Evolutionary conservation across 2,329 filamentous ascomycete species (phyloP).

Genomic region (Niveomyces coronatus): DNA sequence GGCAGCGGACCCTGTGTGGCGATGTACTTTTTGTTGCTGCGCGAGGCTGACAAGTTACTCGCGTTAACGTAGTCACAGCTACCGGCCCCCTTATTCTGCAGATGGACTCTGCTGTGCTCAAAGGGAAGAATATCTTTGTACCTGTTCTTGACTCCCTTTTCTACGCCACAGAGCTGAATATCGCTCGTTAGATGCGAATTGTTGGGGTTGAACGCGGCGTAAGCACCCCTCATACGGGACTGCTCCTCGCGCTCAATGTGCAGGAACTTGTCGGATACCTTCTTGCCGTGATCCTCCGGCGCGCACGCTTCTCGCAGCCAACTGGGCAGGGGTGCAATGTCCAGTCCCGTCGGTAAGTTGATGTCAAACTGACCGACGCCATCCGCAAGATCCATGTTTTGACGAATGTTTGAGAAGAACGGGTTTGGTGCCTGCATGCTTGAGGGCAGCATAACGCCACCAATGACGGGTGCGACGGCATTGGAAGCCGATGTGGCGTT

Average conservation of each 20-base stretch:
- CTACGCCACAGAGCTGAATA: slow-evolving; percentile 79
- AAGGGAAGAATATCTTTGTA: slow-evolving; percentile 98
- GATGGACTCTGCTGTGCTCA: slow-evolving; percentile 79
- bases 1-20: slow-evolving; percentile 90
- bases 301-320: slow-evolving; percentile 69
- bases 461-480: slow-evolving; percentile 61
- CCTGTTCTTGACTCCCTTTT: slow-evolving; percentile 89
- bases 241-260: slow-evolving; percentile 78
- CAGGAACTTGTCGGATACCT: slow-evolving; percentile 74
- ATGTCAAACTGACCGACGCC: slow-evolving; percentile 78
- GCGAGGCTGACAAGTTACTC: slow-evolving; percentile 68
- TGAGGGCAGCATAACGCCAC: slow-evolving; percentile 73
- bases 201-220: slow-evolving; percentile 37
- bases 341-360: slow-evolving; percentile 33
- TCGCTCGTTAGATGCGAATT: slow-evolving; percentile 18
- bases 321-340: slow-evolving; percentile 48
- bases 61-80: slow-evolving; percentile 94
- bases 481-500: slow-evolving; percentile 26
- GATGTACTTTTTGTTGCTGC: slow-evolving; percentile 88
- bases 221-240: slow-evolving; percentile 79
- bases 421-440: slow-evolving; percentile 64
- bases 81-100: slow-evolving; percentile 56
- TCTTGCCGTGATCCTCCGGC: slow-evolving; percentile 61
- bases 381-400: slow-evolving; percentile 90
- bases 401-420: slow-evolving; percentile 92